A percentile compares a stretch with the other conserved stretches of the same genome.
These are phyloP conservation scores for Saitoella complicata DNA, from an alignment of 805 yeast genomes.

Conservation along the genomic window DNA sequence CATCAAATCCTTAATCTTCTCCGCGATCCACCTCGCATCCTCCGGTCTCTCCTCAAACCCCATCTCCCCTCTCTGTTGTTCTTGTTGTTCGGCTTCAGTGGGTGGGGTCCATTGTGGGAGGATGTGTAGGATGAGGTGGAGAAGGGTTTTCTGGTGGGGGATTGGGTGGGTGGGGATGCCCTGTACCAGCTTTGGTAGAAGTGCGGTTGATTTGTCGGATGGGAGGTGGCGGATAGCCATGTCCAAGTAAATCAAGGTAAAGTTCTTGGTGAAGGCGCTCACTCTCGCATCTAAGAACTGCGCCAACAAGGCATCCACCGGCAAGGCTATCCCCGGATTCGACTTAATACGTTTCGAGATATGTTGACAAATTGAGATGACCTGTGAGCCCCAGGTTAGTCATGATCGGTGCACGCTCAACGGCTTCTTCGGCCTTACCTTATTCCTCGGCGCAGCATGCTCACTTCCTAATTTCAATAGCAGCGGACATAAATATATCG, in stretches of 20 bases:
- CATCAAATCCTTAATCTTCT: conserved; percentile 39
- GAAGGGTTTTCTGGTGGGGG: conserved; percentile 38
- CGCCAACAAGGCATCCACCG: conserved; percentile 41
- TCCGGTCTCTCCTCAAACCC: conserved; percentile 21
- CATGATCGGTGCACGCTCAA: too few species aligned
- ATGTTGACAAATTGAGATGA: conserved; percentile 50
- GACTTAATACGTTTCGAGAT: conserved; percentile 47
- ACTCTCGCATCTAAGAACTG: conserved; percentile 48
- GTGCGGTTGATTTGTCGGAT: conserved; percentile 15
- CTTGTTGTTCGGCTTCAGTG: conserved; percentile 30
- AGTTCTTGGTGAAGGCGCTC: conserved; percentile 6
- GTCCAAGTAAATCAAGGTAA: conserved; percentile 40
- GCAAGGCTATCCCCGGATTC: conserved; percentile 34
- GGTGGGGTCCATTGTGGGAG: conserved; percentile 36
- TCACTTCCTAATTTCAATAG: conserved; percentile 42
- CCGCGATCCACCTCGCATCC: conserved; percentile 32
- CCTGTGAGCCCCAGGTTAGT: conserved; percentile 12
- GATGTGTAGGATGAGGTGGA: conserved; percentile 42
- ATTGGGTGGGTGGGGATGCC: conserved; percentile 28
- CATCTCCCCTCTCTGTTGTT: conserved; percentile 21
- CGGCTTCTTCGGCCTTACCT: too few species aligned
- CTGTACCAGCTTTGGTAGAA: conserved; percentile 34
- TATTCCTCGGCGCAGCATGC: too few species aligned
- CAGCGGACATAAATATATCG: conserved; percentile 57
- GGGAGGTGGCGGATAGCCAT: conserved; percentile 38